Conservation (phyloP, 176 grass and related monocot genomes). For the Typha latifolia region DNA sequence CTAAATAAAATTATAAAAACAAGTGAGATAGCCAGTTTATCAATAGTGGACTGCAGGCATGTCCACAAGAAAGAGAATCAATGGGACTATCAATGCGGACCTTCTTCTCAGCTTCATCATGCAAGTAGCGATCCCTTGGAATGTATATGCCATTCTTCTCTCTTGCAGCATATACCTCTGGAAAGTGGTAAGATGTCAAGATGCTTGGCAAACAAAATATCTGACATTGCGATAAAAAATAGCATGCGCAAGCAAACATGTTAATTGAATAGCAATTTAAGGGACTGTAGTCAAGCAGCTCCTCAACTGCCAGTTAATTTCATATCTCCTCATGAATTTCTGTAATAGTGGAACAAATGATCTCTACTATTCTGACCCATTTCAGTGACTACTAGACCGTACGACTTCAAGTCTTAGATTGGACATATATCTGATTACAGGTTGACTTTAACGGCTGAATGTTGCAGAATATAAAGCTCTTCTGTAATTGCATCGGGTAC, state of each 20-base stretch:
- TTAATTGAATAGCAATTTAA: background rate
- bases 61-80: constrained; percentile 3
- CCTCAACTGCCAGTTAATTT: background rate
- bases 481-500: too few species aligned
- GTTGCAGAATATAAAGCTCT: too few species aligned
- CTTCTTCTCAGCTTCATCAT: constrained; percentile 99
- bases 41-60: constrained; percentile 14
- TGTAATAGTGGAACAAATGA: background rate
- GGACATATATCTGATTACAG: too few species aligned
- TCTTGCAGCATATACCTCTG: constrained; percentile 98
- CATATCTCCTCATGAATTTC: background rate
- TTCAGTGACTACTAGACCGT: too few species aligned
- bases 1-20: constrained; percentile 32
- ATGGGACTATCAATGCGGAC: constrained; percentile 24
- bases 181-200: constrained; percentile 14
- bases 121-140: constrained; percentile 78
- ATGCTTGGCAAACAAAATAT: too few species aligned
- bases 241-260: too few species aligned
- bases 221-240: too few species aligned
- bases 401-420: too few species aligned
- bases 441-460: too few species aligned
- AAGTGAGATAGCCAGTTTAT: constrained; percentile 3
- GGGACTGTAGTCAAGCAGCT: background rate
- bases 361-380: too few species aligned
- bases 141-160: constrained; percentile 99